Conservation (phyloP, 75 land plant genomes). For the Larix kaempferi region DNA sequence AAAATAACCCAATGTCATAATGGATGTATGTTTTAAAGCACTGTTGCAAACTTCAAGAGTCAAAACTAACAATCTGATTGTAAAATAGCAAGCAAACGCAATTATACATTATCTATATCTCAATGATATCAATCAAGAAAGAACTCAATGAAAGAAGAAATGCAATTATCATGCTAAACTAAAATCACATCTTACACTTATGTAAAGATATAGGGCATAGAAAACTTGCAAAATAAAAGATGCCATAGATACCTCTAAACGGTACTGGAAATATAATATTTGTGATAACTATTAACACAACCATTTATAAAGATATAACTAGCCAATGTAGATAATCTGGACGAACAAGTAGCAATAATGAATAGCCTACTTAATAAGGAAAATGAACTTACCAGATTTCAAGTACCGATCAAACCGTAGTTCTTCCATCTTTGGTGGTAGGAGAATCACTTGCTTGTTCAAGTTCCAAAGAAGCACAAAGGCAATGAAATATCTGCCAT, state of each 20-base stretch:
- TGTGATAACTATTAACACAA: neutral
- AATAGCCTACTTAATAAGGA: neutral
- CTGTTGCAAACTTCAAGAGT: neutral
- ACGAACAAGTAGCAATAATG: neutral
- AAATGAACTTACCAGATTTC: conserved; percentile 59
- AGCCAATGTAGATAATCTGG: neutral
- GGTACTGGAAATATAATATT: neutral
- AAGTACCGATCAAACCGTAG: conserved; percentile 52
- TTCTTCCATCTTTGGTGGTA: conserved; percentile 46
- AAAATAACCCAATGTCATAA: neutral
- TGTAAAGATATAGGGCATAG: neutral
- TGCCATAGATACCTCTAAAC: neutral
- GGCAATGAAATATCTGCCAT: conserved; percentile 80
- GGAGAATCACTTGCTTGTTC: conserved; percentile 48
- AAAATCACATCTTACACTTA: neutral
- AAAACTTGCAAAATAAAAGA: neutral
- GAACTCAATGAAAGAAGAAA: neutral
- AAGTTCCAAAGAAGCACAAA: conserved; percentile 77
- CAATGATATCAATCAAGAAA: neutral
- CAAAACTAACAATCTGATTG: too few relatives aligned
- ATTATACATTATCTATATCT: neutral
- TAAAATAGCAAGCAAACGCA: neutral
- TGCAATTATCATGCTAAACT: conserved; percentile 2
- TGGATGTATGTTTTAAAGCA: neutral
- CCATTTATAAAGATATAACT: neutral